Base-by-base conservation (phyloP, 257 asterid species). In the Nicotiana obtusifolia region DNA sequence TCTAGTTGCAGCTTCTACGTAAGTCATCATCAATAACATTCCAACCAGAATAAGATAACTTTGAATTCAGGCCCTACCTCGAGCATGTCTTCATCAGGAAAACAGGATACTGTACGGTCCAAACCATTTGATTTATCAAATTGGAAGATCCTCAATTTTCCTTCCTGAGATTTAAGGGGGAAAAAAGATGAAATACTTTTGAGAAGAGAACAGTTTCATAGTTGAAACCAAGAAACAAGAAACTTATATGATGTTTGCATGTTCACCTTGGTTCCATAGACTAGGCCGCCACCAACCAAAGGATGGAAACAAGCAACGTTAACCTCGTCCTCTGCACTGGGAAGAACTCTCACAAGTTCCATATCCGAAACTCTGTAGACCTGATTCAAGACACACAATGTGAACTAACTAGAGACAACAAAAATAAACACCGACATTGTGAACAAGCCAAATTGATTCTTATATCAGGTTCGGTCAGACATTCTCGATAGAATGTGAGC, bases 221-320 rank as follows among this genome's bases (percentile, higher is more conserved):
- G 44, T 76, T 57, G 64, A 64, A 73, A 64, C 64, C 24, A 20
- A 82, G 26, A 81, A 53, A 77, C 17, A 41, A 30, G 30, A 71
- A 67, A 22, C 71, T 17, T 41, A 22, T 19, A 59, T 57, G 33
- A 16, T 13, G 30, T 28, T 37, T 76, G 78, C 59, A 77, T n/a
- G 10, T 82, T 81, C 78, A 93, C 98, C 95, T 95, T 95, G 78
- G 99, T 95, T 85, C 99, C 99, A 85, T 95, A 95, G 81, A 95
- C 93, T 89, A 95, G 91, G 78, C 98, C 99, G 80, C 97, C 93
- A n/a, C 99, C 99, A 57, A 90, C 97, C 78, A 93, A 87, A 79
- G 98, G 99, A 88, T 95, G 99, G 84, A 95, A 95, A 83, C 97
- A 95, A 81, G 99, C 99, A 1, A 95, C 99, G 79, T 95, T 95